These are phyloP conservation scores for Cucumis cinereus DNA, from an alignment of 306 rosid genomes.

Conservation along the genomic window DNA sequence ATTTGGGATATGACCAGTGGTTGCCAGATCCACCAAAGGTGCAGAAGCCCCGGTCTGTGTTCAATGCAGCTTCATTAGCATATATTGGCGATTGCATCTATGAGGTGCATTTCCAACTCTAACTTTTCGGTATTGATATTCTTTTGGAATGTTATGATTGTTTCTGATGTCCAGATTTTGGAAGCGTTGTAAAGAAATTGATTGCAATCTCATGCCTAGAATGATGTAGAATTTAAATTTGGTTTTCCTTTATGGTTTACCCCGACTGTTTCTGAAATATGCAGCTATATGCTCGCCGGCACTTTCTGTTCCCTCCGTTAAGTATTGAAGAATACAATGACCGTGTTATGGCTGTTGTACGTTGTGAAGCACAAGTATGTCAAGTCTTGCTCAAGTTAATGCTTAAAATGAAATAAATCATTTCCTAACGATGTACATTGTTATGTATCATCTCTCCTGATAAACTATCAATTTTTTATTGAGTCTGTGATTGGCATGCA, in stretches of 20 bases:
- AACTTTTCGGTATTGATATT: not conserved
- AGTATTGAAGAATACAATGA: constrained; percentile 69
- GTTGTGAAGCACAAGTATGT: constrained; percentile 90
- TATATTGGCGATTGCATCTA: constrained; percentile 77
- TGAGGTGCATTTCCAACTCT: constrained; percentile 38
- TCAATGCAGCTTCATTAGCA: constrained; percentile 72
- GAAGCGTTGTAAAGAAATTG: not conserved
- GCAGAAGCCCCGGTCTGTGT: constrained; percentile 62
- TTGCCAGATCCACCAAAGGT: constrained; percentile 74
- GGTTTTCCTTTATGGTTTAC: constrained; percentile 9
- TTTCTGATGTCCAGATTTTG: not conserved
- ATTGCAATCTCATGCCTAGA: not conserved
- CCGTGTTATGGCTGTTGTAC: constrained; percentile 82
- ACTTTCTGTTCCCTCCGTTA: constrained; percentile 82
- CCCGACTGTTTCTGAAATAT: constrained; percentile 13
- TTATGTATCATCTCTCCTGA: not conserved
- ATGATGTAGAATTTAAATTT: not conserved
- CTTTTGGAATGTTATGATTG: not conserved
- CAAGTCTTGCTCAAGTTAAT: not conserved
- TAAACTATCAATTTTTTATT: not conserved
- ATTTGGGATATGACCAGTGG: constrained; percentile 78
- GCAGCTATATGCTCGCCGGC: constrained; percentile 96
- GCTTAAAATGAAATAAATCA: constrained; percentile 5
- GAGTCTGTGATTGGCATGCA: not conserved
- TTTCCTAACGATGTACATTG: not conserved